phyloP scores from a whole-genome alignment of 495 filamentous ascomycete genomes.

The Penicillium desertorum region DNA sequence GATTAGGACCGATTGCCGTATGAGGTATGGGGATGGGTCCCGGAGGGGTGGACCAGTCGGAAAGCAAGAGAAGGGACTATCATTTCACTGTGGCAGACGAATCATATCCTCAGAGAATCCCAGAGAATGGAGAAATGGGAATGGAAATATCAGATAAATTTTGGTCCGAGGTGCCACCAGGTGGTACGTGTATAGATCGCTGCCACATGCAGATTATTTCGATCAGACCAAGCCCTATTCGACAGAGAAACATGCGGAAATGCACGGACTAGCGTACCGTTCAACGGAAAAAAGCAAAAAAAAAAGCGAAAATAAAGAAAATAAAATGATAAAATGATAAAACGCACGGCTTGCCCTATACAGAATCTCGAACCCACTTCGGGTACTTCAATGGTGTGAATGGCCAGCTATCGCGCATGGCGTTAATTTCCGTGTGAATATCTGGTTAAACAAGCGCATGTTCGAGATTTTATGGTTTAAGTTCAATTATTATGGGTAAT shows the following conservation, averaged over 20 bases:
- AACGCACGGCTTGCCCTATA: not conserved
- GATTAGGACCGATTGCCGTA: slow-evolving; percentile 6
- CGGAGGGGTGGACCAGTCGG: slow-evolving; percentile 6
- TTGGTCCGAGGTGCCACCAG: not conserved
- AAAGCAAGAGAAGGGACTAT: slow-evolving; percentile 2
- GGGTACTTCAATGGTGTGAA: not conserved
- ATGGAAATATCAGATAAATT: not conserved
- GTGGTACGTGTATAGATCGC: slow-evolving; percentile 19
- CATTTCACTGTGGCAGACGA: not conserved
- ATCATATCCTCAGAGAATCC: not conserved
- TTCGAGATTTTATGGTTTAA: not conserved
- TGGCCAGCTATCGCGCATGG: slow-evolving; percentile 2
- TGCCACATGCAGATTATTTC: slow-evolving; percentile 3
- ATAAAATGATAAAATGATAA: not conserved
- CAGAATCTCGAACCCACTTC: not conserved
- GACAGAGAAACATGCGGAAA: not conserved
- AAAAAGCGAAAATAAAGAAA: not conserved
- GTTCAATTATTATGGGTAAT: too few relatives aligned
- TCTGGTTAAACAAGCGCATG: not conserved
- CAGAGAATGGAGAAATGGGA: not conserved
- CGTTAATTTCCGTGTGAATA: not conserved
- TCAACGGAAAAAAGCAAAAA: not conserved
- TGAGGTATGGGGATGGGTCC: not conserved
- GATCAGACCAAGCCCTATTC: slow-evolving; percentile 12
- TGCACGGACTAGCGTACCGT: slow-evolving; percentile 16